Evolutionary conservation across 164 flowering plant species (phyloP), one percentile per base, ranked within the genome.

Genomic region (Umbilicus rupestris): DNA sequence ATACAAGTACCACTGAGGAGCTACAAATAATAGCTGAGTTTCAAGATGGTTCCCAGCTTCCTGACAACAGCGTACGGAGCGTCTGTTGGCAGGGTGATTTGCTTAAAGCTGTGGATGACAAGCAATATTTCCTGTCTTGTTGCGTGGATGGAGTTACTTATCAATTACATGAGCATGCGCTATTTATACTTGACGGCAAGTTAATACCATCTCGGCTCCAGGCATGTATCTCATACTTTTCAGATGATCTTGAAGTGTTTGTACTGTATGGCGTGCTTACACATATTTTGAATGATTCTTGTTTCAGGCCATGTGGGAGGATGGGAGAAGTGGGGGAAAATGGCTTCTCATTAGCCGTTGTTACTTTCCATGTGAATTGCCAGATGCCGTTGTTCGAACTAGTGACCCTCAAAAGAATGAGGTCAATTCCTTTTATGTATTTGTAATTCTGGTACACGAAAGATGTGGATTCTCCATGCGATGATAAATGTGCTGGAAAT

Each of bases 241-340:
- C 17, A 9, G 44, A 19, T 28, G 3, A n/a, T n/a, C n/a, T n/a
- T n/a, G n/a, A n/a, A n/a, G n/a, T n/a, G n/a, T 49, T 66, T 12
- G 15, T 55, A 33, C 26, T 19, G 42, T 55, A 29, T 66, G 39
- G 44, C 12, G n/a, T 15, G 5, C 22, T 62, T n/a, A 14, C 12
- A 7, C 41, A 64, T 66, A 11, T 44, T 44, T 39, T 64, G 64
- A 62, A 46, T 63, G 19, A n/a, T 17, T 50, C 75, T 73, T 67
- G 20, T 30, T 81, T 69, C 84, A 89, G 98, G 84, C 80, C 42
- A 78, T 92, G 83, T 89, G 94, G 96, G 92, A 92, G 73, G 96
- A 89, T 72, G 74, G 67, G 29, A 74, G 73, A 67, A 84, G 83
- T 68, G 77, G 81, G 68, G 73, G 72, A 42, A 88, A 81, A 77